A percentile compares a stretch with the other conserved stretches of the same genome.
Conservation (phyloP, 1,284 basidiomycete species). For the Malassezia pachydermatis region DNA sequence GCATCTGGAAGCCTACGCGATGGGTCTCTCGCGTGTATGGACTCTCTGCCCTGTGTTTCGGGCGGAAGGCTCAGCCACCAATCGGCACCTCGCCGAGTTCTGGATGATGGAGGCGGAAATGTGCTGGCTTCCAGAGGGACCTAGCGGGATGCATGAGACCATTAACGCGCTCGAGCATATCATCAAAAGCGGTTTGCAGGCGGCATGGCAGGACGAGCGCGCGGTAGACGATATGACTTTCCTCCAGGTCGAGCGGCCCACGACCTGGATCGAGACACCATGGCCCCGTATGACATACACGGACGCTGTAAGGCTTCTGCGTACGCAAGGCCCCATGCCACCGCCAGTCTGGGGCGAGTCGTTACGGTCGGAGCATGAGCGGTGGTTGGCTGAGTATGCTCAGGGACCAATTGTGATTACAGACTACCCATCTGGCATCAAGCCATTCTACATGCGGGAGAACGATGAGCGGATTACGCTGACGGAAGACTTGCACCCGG, state of each 20-base stretch:
- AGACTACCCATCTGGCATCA: constrained; percentile 69
- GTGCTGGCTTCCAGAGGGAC: constrained; percentile 19
- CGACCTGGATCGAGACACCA: constrained; percentile 23
- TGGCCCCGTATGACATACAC: constrained; percentile 75
- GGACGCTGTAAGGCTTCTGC: constrained; percentile 61
- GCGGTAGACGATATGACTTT: constrained; percentile 22
- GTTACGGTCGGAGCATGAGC: constrained; percentile 82
- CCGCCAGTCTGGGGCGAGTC: constrained; percentile 61
- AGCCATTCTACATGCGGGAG: constrained; percentile 85
- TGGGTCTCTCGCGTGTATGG: constrained; percentile 69
- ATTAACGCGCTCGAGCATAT: constrained; percentile 26
- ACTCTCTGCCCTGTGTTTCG: constrained; percentile 85
- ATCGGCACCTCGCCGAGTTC: constrained; percentile 89
- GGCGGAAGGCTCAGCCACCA: constrained; percentile 77
- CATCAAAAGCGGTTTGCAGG: constrained; percentile 19
- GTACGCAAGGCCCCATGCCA: constrained; percentile 47
- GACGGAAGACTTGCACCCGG: constrained; percentile 49
- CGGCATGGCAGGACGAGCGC: constrained; percentile 15
- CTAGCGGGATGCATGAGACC: constrained; percentile 17
- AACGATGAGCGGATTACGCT: neutral
- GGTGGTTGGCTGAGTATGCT: constrained; percentile 64
- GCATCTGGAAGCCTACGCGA: constrained; percentile 75
- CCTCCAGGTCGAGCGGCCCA: neutral
- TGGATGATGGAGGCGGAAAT: constrained; percentile 89
- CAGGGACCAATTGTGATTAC: constrained; percentile 77